Base-by-base conservation (phyloP, 202 grass and related monocot species). In the Elaeis oleifera region DNA sequence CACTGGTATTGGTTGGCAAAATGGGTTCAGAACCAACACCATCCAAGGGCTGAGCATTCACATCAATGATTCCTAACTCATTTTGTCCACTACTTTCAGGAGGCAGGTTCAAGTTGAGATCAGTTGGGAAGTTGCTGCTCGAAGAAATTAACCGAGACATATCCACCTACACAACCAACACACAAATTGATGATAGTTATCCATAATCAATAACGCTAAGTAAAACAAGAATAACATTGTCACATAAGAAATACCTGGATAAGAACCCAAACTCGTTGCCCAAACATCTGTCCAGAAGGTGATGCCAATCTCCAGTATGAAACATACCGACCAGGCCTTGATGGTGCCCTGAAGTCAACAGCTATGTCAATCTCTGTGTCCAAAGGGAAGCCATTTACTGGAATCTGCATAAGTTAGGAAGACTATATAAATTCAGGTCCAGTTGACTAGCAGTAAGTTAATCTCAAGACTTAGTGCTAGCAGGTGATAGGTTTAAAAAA, bases 281-380 rank as follows among this genome's bases (percentile, higher is more conserved):
- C 92, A 72, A 92, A 97, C 24, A 64, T 84, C 31, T 73, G 69
- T 51, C 85, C 81, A 39, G 80, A 81, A 54, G 84, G 88, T 50
- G 73, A 79, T 63, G 71, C 75, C 78, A 97, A 68, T 69, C 82
- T 89, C 92, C 92, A 97, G 54, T 97, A 80, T 2, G 92, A 92
- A 58, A 78, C 54, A 62, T 91, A 97, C 58, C 77, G 71, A n/a
- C 92, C 88, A 70, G 84, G 79, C 71, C 66, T 79, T 3, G 65
- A 53, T 50, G 92, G 92, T 60, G 92, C 70, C 68, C 70, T 28
- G 53, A 97, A 83, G 60, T 82, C 72, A 67, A 80, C 88, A 58
- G 65, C 76, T 70, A 97, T 55, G 44, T 92, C 82, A 51, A 83
- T 64, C 69, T 86, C 82, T 24, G 76, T 32, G 5, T 59, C 59